Evolutionary conservation across 2,329 filamentous ascomycete species (phyloP).

Genomic region (Aspergillus sp.): DNA sequence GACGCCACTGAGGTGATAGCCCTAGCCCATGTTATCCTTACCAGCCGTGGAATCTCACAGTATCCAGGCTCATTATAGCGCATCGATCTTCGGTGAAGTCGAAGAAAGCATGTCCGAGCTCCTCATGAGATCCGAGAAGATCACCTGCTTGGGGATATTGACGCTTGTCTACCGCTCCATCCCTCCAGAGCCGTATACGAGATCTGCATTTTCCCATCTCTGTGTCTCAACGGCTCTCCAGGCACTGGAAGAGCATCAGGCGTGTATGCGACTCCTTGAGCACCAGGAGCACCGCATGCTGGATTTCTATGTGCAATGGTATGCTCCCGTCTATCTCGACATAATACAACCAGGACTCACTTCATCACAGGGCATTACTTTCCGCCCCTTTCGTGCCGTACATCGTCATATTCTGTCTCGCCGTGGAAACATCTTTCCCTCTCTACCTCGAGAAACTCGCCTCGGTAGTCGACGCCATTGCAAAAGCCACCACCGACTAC

Average conservation of each 20-base stretch:
- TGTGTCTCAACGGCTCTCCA: slow-evolving; percentile 6
- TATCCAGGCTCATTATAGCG: neutral
- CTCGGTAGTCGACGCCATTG: neutral
- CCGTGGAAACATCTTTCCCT: slow-evolving; percentile 6
- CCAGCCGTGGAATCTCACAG: neutral
- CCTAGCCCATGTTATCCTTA: neutral
- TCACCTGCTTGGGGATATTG: slow-evolving; percentile 4
- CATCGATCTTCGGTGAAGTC: no score
- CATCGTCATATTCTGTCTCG: slow-evolving; percentile 10
- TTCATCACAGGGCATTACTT: neutral
- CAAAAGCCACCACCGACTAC: slow-evolving; percentile 1
- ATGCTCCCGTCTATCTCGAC: no score
- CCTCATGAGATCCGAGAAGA: neutral
- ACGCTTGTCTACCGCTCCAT: slow-evolving; percentile 8
- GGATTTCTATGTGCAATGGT: no score
- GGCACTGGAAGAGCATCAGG: slow-evolving; percentile 5
- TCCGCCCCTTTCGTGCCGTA: slow-evolving; percentile 9
- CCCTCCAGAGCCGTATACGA: slow-evolving; percentile 3
- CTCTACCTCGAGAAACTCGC: slow-evolving; percentile 7
- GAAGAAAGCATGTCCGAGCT: neutral
- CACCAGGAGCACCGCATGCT: neutral
- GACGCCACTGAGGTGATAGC: neutral
- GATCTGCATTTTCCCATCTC: slow-evolving; percentile 2
- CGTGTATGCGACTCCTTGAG: slow-evolving; percentile 5
- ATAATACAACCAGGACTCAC: no score